Base-by-base conservation (phyloP, 2,329 filamentous ascomycete genomes). In the Lasiodiplodia sp. region DNA sequence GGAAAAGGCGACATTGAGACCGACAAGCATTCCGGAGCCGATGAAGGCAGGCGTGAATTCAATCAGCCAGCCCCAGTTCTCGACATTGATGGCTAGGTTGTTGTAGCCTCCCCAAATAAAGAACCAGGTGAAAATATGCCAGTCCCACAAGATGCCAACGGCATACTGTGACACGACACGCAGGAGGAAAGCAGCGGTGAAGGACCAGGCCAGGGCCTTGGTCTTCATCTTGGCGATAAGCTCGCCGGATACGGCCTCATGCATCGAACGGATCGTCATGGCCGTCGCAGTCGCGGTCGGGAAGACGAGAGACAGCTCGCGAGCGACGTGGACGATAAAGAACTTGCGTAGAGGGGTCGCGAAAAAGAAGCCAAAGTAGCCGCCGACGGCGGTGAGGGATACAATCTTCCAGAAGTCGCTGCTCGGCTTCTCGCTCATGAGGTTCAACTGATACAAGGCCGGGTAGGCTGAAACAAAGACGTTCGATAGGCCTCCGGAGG, bases 301-400 rank as follows among this genome's bases (percentile, higher is more conserved):
- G 77, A 89, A 89, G 68, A 89, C 82, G 55, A 89, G 81, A 68
- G 83, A 84, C 38, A 89, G 78, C 77, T 89, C 87, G 11, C 87
- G 82, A 3, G 87, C 87, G 14, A 90, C 86, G 69, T 89, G 87
- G 76, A 91, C 86, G 76, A 91, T 86, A 81, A 90, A 91, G 81
- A 91, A 91, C 74, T 89, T 89, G 69, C 89, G 86, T 23, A 89
- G 57, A 14, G 67, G 67, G 6, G 77, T 80, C 64, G 28, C 49
- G 38, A 89, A 88, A 76, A 88, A 88, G 69, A 90, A 83, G 4
- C 89, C 89, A 75, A 90, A 90, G 78, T 89, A 89, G 11, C 86
- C 87, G 69, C 86, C 87, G 12, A 89, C 86, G 53, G 88, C 81
- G 2, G 88, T 89, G 71, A 91, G 82, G 34, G 86, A 86, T 67